Base-by-base conservation (phyloP, 768 basidiomycete genomes). In the Lyophyllum semitale region DNA sequence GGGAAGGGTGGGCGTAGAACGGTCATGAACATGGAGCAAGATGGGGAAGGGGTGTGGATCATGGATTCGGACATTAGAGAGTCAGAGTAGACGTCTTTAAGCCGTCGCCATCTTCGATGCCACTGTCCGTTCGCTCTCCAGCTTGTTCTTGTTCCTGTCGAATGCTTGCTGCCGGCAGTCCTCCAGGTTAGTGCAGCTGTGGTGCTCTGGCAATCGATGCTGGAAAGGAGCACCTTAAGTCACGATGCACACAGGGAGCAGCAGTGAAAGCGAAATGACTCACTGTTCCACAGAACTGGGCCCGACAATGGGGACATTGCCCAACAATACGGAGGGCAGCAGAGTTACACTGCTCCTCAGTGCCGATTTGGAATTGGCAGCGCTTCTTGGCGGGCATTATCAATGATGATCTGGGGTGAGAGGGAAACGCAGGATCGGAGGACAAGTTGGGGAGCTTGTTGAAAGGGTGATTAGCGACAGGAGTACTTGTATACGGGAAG, bases 171-270 rank as follows among this genome's bases (percentile, higher is more conserved):
- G 88, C 59, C 88, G 78, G 74, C 93, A 95, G 70, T 87, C 87
- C 67, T 90, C 87, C 58, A 95, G 75, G 58, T 93, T 88, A 61
- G 83, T 81, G 75, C 93, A 95, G 52, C 81, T 80, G 70, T 95
- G 93, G 63, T 91, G 90, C 68, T 95, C 93, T 7, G 93, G 92
- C 59, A 95, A 79, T 57, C 93, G 89, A 68, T 95, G 93, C 89
- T 94, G 53, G 27, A 62, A 55, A 54, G 54, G 40, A 59, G 54
- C 29, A 40, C 23, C 52, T n/a, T 60, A 53, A 62, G 54, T 66
- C 47, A 69, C 48, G 38, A 15, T 40, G 64, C 53, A 50, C 42
- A 26, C 52, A 50, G 18, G 48, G 45, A 20, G 9, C 9, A 40
- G 25, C 25, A 40, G 32, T 25, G 44, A 48, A n/a, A 42, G 56